A percentile compares a stretch with the other conserved stretches of the same genome.
phyloP scores from a whole-genome alignment of 768 basidiomycete species.

The Kwoniella shandongensis region DNA sequence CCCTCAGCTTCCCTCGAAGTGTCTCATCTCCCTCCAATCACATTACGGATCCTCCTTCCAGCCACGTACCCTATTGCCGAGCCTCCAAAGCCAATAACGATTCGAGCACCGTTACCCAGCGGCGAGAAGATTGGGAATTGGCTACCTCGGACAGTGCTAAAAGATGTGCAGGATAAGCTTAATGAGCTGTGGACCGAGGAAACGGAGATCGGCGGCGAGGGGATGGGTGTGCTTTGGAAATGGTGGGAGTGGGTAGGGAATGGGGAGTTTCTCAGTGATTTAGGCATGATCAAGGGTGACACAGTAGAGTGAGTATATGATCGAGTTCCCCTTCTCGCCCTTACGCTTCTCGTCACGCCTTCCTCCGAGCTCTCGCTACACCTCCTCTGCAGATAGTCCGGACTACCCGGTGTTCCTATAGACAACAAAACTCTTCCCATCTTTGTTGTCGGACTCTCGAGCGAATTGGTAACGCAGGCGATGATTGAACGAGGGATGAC shows the following conservation, averaged over 20 bases:
- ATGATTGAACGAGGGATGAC: too few relatives aligned
- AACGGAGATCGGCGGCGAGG: slow-evolving; percentile 24
- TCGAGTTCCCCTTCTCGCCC: not conserved
- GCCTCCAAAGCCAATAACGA: slow-evolving; percentile 19
- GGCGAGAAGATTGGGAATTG: slow-evolving; percentile 17
- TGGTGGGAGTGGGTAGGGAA: slow-evolving; percentile 50
- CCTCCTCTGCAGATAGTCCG: too few relatives aligned
- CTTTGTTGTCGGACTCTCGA: too few relatives aligned
- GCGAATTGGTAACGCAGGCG: too few relatives aligned
- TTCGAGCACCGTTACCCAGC: slow-evolving; percentile 22
- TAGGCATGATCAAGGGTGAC: slow-evolving; percentile 25
- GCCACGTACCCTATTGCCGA: slow-evolving; percentile 25
- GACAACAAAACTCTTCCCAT: too few relatives aligned
- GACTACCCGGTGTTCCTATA: too few relatives aligned
- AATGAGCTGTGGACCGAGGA: slow-evolving; percentile 37
- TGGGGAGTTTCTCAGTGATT: slow-evolving; percentile 40
- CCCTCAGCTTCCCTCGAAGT: slow-evolving; percentile 21
- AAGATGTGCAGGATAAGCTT: slow-evolving; percentile 21
- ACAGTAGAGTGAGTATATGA: slow-evolving; percentile 21
- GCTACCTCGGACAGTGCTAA: slow-evolving; percentile 21
- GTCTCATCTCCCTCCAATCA: slow-evolving; percentile 35
- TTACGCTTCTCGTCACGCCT: not conserved
- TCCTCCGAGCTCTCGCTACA: not conserved
- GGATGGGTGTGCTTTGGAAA: slow-evolving; percentile 42
- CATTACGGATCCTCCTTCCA: slow-evolving; percentile 26